Conservation (phyloP, 2,329 filamentous ascomycete genomes). For the Pseudogymnoascus sp. region DNA sequence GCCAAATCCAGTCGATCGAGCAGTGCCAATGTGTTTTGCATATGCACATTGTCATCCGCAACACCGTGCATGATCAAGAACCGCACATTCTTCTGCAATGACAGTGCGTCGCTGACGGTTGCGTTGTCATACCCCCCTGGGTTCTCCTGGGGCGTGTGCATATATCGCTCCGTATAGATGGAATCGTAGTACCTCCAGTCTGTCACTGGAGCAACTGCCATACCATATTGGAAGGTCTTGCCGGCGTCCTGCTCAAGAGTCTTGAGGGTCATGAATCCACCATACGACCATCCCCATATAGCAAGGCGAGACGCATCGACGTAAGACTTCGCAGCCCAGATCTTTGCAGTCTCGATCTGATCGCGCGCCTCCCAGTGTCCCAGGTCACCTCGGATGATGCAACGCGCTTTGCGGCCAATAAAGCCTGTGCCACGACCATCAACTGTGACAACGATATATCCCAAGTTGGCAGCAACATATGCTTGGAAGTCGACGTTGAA, state of each 20-base stretch:
- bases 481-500: conserved; percentile 87
- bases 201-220: conserved; percentile 97
- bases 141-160: conserved; percentile 89
- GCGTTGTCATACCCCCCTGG: conserved; percentile 67
- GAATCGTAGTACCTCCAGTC: conserved; percentile 96
- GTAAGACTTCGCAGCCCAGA: conserved; percentile 75
- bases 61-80: conserved; percentile 95
- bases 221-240: conserved; percentile 87
- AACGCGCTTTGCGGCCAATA: conserved; percentile 76
- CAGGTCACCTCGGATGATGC: conserved; percentile 74
- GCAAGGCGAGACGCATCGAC: conserved; percentile 76
- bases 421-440: conserved; percentile 91
- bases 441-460: conserved; percentile 91
- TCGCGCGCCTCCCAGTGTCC: conserved; percentile 81
- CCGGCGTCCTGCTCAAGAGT: conserved; percentile 88
- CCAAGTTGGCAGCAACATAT: conserved; percentile 76
- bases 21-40: conserved; percentile 85
- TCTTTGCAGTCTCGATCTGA: conserved; percentile 83
- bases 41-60: conserved; percentile 96
- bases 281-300: conserved; percentile 98
- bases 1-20: conserved; percentile 80
- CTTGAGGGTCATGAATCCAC: conserved; percentile 92
- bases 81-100: conserved; percentile 68
- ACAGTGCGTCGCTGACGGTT: conserved; percentile 66
- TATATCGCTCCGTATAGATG: conserved; percentile 93